These are phyloP conservation scores for Leishmania tarentolae DNA, from an alignment of 208 protist genomes.

Conservation along the genomic window DNA sequence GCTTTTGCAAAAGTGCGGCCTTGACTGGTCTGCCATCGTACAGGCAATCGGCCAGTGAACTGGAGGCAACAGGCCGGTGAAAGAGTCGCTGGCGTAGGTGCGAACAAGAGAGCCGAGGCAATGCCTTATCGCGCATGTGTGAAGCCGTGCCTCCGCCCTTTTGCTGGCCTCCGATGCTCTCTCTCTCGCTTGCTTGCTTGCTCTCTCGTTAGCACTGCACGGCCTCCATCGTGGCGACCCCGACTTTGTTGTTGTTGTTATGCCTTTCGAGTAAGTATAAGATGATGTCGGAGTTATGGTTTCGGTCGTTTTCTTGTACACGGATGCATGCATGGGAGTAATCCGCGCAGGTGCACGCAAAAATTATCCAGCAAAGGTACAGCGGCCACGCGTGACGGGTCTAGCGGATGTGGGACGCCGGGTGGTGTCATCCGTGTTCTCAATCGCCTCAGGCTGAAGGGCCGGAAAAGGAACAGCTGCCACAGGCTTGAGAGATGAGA, in stretches of 20 bases:
- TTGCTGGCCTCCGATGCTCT: not conserved
- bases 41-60: constrained; percentile 24
- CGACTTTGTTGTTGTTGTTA: not conserved
- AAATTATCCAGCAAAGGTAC: not conserved
- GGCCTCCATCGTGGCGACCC: not conserved
- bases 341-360: not conserved
- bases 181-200: not conserved
- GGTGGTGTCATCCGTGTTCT: not conserved
- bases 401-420: too few species aligned
- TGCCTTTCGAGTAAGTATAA: not conserved
- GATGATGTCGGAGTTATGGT: not conserved
- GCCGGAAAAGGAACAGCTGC: not conserved
- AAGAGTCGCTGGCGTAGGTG: not conserved
- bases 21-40: constrained; percentile 67
- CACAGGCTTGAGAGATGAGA: not conserved
- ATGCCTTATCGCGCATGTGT: not conserved
- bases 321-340: not conserved
- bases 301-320: not conserved
- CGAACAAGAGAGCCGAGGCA: not conserved
- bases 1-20: constrained; percentile 53
- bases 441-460: not conserved
- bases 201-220: not conserved
- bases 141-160: not conserved
- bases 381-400: not conserved
- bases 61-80: not conserved